These are phyloP conservation scores for Candida albicans DNA, from an alignment of 1,139 yeast genomes.

Conservation along the genomic window DNA sequence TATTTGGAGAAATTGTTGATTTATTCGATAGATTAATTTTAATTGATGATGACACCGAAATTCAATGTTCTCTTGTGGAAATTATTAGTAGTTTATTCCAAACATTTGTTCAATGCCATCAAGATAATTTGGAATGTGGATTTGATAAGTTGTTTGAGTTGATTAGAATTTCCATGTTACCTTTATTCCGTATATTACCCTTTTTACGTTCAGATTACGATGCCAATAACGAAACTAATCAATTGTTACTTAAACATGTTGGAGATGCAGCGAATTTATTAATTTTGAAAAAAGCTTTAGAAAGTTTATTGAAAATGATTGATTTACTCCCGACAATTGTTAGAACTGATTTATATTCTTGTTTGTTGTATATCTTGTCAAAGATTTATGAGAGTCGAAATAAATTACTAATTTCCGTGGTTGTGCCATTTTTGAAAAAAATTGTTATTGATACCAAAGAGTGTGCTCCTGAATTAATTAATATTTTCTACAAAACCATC, in stretches of 20 bases:
- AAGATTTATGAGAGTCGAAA: conserved; percentile 54
- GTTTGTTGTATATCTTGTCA: conserved; percentile 64
- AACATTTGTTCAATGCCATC: conserved; percentile 24
- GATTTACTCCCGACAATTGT: conserved; percentile 65
- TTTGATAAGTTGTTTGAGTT: conserved; percentile 83
- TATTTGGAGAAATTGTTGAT: conserved; percentile 76
- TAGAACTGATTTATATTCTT: conserved; percentile 66
- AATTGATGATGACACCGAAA: conserved; percentile 54
- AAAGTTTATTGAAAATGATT: conserved; percentile 61
- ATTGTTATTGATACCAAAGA: conserved; percentile 34
- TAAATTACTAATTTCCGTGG: conserved; percentile 46
- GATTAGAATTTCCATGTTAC: conserved; percentile 67
- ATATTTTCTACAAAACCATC: conserved; percentile 40
- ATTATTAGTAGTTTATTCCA: conserved; percentile 53
- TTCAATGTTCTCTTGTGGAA: conserved; percentile 54
- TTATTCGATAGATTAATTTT: conserved; percentile 71
- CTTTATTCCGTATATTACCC: conserved; percentile 61
- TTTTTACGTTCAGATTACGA: conserved; percentile 52
- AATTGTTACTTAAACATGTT: conserved; percentile 31
- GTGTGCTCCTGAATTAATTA: conserved; percentile 30
- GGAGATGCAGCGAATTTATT: conserved; percentile 35
- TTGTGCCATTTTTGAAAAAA: conserved; percentile 60
- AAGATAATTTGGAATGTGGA: conserved; percentile 47
- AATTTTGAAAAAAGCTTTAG: conserved; percentile 54
- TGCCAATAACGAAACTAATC: conserved; percentile 32